Evolutionary conservation across 345 rosid genomes (phyloP), one percentile per base, ranked within the genome.

Genomic region (Brassica carinata): DNA sequence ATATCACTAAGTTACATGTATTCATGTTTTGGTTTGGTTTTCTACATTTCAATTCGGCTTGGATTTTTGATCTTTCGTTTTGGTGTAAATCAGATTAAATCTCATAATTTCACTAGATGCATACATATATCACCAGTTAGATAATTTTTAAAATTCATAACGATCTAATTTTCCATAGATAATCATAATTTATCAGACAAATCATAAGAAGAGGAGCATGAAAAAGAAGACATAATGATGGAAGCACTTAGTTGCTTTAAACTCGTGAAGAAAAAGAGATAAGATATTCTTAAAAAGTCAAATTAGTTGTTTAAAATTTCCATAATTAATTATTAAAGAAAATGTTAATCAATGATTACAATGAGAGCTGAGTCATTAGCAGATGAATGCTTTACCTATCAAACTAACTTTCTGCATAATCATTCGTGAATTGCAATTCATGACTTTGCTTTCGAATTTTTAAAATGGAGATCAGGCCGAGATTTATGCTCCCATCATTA

Each of bases 241-340:
- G 67, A 70, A 70, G 55, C 76, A 75, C 72, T 19, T 62, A 7
- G 18, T 80, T 7, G 68, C 83, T 81, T 81, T 81, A 81, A 81
- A 75, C 79, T 70, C 83, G 83, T 81, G 83, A 75, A 57, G 83
- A 69, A 48, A 43, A 40, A 2, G 15, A 4, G 7, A 75, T 43
- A 33, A 48, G n/a, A 45, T 77, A 62, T 51, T 64, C 29, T 29
- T 11, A 15, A 69, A 74, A 31, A 3, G 75, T 75, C 27, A 74
- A 34, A 18, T 68, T 69, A 80, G 33, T 63, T 51, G 70, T 67
- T 19, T 13, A 8, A 65, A 53, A 72, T 7, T n/a, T 72, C 29
- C 31, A 0, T 30, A 66, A 23, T 18, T 40, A 57, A 40, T 17
- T 15, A 18, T 10, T 73, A 73, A 43, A 6, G 48, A 73, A 31